phyloP scores from a whole-genome alignment of 2,329 filamentous ascomycete genomes.

The Ascochyta rabiei region DNA sequence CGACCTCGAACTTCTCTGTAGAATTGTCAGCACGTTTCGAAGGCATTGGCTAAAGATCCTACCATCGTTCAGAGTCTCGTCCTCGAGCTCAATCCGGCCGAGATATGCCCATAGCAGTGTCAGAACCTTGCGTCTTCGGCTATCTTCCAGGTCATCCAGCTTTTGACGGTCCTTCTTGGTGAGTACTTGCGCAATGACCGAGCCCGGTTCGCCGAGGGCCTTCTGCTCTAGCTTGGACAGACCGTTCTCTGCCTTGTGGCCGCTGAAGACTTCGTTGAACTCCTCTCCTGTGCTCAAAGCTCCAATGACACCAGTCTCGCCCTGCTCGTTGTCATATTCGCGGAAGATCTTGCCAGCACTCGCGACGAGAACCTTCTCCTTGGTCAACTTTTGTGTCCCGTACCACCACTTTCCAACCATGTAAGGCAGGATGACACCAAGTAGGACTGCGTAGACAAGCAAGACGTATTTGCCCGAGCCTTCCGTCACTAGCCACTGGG shows the following conservation, averaged over 20 bases:
- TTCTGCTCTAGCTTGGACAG: conserved; percentile 83
- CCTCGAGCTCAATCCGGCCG: conserved; percentile 82
- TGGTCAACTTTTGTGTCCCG: conserved; percentile 88
- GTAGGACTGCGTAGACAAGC: conserved; percentile 82
- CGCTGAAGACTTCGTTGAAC: conserved; percentile 76
- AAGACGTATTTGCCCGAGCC: conserved; percentile 96
- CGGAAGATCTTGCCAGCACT: conserved; percentile 94
- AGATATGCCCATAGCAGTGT: conserved; percentile 95
- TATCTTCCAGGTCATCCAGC: conserved; percentile 80
- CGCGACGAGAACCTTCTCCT: conserved; percentile 90
- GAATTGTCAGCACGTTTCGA: conserved; percentile 17
- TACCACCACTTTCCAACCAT: conserved; percentile 99
- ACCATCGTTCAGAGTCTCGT: conserved; percentile 73
- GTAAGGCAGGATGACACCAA: conserved; percentile 90
- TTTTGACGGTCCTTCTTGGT: conserved; percentile 75
- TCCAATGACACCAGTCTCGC: conserved; percentile 77
- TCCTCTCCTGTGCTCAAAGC: conserved; percentile 87
- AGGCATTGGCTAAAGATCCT: conserved; percentile 3
- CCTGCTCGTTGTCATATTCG: conserved; percentile 85
- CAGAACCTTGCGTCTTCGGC: conserved; percentile 81
- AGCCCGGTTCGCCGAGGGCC: conserved; percentile 66
- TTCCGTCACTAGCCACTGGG: conserved; percentile 88
- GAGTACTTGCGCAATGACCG: conserved; percentile 64
- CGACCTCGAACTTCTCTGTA: conserved; percentile 86
- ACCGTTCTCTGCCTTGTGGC: conserved; percentile 78